Evolutionary conservation across 2,329 filamentous ascomycete genomes (phyloP).

Genomic region (Zelopaecilomyces penicillatus): DNA sequence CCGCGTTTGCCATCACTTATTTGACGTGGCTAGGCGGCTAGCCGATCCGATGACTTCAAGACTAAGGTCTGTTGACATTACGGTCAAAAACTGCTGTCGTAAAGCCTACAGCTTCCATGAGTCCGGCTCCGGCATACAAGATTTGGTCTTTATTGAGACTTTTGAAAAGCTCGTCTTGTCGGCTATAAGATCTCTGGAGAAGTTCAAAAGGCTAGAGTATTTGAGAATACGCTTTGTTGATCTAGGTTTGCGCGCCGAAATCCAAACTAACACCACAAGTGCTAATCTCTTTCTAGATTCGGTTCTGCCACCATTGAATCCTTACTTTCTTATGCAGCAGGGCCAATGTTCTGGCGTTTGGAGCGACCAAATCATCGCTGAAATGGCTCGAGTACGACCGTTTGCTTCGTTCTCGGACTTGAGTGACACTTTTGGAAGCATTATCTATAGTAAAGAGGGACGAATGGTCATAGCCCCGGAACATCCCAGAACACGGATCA

Average conservation of each 20-base stretch:
- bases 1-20: constrained; percentile 61
- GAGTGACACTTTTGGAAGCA: constrained; percentile 54
- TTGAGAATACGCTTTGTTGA: constrained; percentile 69
- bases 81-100: constrained; percentile 67
- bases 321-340: constrained; percentile 58
- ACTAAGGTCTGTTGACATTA: constrained; percentile 60
- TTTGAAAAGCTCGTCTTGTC: constrained; percentile 62
- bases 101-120: constrained; percentile 48
- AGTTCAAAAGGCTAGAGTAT: constrained; percentile 51
- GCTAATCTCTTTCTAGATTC: constrained; percentile 43
- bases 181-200: constrained; percentile 51
- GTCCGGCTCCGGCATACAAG: constrained; percentile 60
- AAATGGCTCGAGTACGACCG: constrained; percentile 52
- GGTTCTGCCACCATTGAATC: constrained; percentile 60
- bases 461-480: constrained; percentile 49
- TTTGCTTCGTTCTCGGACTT: constrained; percentile 52
- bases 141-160: constrained; percentile 61
- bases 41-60: constrained; percentile 39
- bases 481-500: constrained; percentile 41
- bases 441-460: constrained; percentile 51
- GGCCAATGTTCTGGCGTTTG: constrained; percentile 60
- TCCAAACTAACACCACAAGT: background rate
- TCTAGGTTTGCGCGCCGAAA: constrained; percentile 40
- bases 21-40: constrained; percentile 46
- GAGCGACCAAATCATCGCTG: constrained; percentile 58